Evolutionary conservation across 345 rosid species (phyloP).

Genomic region (Sisymbrium irio): DNA sequence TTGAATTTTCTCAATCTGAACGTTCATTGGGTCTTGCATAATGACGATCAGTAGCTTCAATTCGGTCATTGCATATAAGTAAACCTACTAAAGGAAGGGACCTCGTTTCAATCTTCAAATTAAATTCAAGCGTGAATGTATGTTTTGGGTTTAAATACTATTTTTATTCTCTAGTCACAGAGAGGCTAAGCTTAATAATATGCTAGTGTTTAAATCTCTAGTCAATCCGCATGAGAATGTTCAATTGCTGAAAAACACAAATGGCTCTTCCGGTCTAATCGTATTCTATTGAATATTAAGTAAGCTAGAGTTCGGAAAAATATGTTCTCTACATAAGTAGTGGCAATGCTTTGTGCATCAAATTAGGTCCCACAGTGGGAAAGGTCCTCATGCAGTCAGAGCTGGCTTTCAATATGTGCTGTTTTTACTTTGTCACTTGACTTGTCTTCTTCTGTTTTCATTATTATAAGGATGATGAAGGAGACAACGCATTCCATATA

Average conservation of each 20-base stretch:
- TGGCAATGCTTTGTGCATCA: slow-evolving; percentile 6
- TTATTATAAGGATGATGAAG: slow-evolving; percentile 84
- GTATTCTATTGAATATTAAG: background rate
- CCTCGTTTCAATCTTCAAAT: background rate
- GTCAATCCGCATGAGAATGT: background rate
- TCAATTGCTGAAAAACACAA: background rate
- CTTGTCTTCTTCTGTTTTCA: slow-evolving; percentile 18
- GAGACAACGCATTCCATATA: slow-evolving; percentile 94
- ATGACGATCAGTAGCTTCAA: background rate
- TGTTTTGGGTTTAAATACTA: background rate
- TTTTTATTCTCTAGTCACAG: background rate
- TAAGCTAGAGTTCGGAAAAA: too few species aligned
- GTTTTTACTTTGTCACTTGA: slow-evolving; percentile 21
- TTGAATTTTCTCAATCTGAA: background rate
- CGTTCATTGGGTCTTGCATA: background rate
- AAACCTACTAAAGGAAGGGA: background rate
- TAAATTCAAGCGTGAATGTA: background rate
- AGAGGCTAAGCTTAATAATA: background rate
- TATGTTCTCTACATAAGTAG: too few species aligned
- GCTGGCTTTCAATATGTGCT: slow-evolving; percentile 7
- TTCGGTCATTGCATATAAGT: background rate
- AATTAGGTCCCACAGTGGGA: background rate
- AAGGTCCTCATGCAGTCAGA: slow-evolving; percentile 8
- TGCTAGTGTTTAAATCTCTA: background rate
- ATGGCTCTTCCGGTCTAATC: background rate